phyloP scores from a whole-genome alignment of 306 rosid genomes.

The Cajanus cajan region DNA sequence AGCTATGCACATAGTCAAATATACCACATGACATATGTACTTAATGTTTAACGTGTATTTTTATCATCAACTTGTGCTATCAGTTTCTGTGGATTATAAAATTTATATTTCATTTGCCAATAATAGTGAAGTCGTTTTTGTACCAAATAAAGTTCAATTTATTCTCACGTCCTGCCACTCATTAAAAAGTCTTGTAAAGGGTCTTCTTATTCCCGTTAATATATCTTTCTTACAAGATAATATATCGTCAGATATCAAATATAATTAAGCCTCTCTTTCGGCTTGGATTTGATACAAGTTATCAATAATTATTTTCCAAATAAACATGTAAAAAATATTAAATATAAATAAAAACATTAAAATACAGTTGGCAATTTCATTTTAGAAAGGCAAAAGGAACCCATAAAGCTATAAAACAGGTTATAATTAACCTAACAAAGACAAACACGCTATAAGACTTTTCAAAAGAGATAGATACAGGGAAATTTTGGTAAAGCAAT shows the following conservation, averaged over 20 bases:
- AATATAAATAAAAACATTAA: not conserved
- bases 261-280: not conserved
- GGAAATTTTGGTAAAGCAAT: not conserved
- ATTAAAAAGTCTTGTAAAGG: too few relatives aligned
- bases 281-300: not conserved
- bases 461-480: not conserved
- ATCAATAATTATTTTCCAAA: not conserved
- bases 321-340: not conserved
- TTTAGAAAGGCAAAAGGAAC: not conserved
- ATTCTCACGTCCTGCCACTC: not conserved
- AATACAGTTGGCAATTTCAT: not conserved
- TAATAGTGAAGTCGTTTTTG: conserved; percentile 1
- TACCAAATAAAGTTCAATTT: conserved; percentile 9
- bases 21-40: conserved; percentile 5
- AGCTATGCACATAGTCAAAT: not conserved
- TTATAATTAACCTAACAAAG: not conserved
- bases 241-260: not conserved
- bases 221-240: too few relatives aligned
- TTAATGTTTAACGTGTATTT: not conserved
- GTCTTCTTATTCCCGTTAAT: not conserved
- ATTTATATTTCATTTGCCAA: conserved; percentile 11
- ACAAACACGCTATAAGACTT: not conserved
- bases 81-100: not conserved
- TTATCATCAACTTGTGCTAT: not conserved
- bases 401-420: not conserved